Evolutionary conservation across 2,329 filamentous ascomycete genomes (phyloP), one percentile per base, ranked within the genome.

Genomic region (Alternaria gansuensis): DNA sequence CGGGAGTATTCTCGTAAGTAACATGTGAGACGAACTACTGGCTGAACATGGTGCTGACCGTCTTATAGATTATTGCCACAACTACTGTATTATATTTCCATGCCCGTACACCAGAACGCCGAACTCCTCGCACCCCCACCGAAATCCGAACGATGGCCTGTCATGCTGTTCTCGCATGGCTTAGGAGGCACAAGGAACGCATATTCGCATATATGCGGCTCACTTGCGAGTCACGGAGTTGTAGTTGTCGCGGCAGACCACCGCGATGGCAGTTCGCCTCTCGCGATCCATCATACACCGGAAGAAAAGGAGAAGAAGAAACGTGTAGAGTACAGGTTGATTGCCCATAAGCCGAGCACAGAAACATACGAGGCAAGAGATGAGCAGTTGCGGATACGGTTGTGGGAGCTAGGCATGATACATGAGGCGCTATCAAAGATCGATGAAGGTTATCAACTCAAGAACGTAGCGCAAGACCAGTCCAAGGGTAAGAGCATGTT

Each of bases 81-180:
- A 62, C 84, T 92, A 36, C 82, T 94, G 1, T 86, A 92, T 74
- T 91, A 89, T 73, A 87, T 90, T 45, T 84, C 87, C 2, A 89
- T 94, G 26, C 90, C 90, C 5, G 90, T 87, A 26, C 82, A 87
- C 65, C 88, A 90, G 66, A 91, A 93, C 73, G 90, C 90, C 10
- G 81, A 83, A 5, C 77, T 93, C 7, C 83, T 88, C 36, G 72
- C 78, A 31, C 75, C 81, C 23, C 75, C 77, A 2, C 80, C 72
- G 59, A 81, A 58, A 71, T 86, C 58, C 58, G 79, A 82, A 55
- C 81, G 87, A 79, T 95, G 91, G 89, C 92, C 92, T 0, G 90
- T 92, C 0, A 88, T 92, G 81, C 82, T 96, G 62, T 96, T 96
- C 78, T 95, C 91, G 1, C 92, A 96, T 73, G 92, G 92, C 0